Evolutionary conservation across 2,329 filamentous ascomycete genomes (phyloP), one percentile per base, ranked within the genome.

Genomic region (Fusarium clavum): DNA sequence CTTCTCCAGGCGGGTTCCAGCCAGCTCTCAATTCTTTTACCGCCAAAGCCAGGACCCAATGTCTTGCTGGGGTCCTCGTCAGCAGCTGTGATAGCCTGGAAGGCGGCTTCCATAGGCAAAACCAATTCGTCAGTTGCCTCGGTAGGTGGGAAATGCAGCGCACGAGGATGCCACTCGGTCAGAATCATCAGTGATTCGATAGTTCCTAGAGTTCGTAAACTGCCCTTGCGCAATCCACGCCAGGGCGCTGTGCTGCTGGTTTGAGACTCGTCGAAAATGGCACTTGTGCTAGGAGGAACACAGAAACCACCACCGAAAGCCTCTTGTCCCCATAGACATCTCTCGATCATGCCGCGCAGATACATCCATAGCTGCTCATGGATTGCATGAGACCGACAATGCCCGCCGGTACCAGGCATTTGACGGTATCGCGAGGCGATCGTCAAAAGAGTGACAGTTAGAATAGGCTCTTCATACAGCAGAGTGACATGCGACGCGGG

Each of bases 351-450:
- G 62, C 94, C 92, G 54, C 94, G 91, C 30, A 98, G 87, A 77
- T 98, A 97, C 30, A 90, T 93, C 96, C 96, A 99, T 8, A 98
- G 87, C 79, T 97, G 94, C 75, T 98, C 94, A 72, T 98, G 96
- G 57, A 99, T 97, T 49, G 94, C 92, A 75, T 96, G 93, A 0
- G 94, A 93, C 53, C 96, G 90, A 49, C 93, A 97, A 67, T 91
- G 86, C 1, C 93, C 92, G 5, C 94, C 94, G 1, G 94, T 90
- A 2, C 94, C 93, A 22, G 90, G 87, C 49, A 97, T 90, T 64
- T 89, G 88, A 78, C 92, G 91, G 78, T 98, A 97, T 53, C 96
- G 89, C 8, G 94, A 97, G 4, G 96, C 88, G 56, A 98, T 96
- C 10, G 95, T 97, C 63, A 99, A 86, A 32, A 99, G 88, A 0